Percentiles rank a stretch among this genome's conserved stretches.
phyloP scores from a whole-genome alignment of 176 grass and related monocot genomes.

The Juncus effusus region DNA sequence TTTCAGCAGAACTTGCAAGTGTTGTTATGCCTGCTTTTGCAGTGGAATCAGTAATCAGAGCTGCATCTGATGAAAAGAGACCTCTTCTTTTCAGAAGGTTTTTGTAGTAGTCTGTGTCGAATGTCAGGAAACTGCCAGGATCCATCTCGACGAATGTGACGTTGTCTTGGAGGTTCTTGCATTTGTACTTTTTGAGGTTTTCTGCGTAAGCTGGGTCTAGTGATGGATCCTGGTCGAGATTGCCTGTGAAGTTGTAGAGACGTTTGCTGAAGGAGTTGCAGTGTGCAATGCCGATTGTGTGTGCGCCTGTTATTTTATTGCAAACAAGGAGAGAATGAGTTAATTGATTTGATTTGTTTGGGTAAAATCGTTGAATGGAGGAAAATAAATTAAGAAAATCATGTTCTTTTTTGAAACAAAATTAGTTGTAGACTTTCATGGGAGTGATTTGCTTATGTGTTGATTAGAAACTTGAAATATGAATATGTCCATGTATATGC shows the following conservation, averaged over 20 bases:
- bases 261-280: conserved; percentile 50
- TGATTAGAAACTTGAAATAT: too few species aligned
- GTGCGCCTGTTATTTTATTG: conserved; percentile 41
- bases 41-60: conserved; percentile 44
- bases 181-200: conserved; percentile 56
- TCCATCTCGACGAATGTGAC: conserved; percentile 85
- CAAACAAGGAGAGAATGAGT: too few species aligned
- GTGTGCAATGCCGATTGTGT: conserved; percentile 80
- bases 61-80: conserved; percentile 74
- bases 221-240: conserved; percentile 51
- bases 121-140: conserved; percentile 74
- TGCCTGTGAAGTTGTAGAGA: conserved; percentile 82
- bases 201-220: conserved; percentile 52
- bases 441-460: too few species aligned
- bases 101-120: conserved; percentile 71
- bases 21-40: conserved; percentile 33
- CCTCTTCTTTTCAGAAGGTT: conserved; percentile 57
- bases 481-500: too few species aligned
- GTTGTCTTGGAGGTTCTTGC: conserved; percentile 44
- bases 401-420: too few species aligned
- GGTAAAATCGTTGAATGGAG: neutral
- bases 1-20: conserved; percentile 19
- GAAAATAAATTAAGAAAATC: conserved; percentile 9
- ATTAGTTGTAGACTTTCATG: too few species aligned
- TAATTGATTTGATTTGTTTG: neutral